Base-by-base conservation (phyloP, 345 rosid genomes). In the Theobroma cacao region DNA sequence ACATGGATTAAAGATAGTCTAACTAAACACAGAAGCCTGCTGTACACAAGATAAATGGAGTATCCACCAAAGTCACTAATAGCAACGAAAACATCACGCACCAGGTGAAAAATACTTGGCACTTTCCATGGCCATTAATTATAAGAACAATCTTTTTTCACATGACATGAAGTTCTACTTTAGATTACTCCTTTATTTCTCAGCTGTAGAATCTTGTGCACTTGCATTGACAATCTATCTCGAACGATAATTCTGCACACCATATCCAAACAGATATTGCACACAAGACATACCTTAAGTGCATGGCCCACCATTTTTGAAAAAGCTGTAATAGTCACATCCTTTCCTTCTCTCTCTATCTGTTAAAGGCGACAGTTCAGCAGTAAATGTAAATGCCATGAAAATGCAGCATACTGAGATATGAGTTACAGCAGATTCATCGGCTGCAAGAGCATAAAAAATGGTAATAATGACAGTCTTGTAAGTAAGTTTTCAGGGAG, bases 311-410 rank as follows among this genome's bases (percentile, higher is more conserved):
- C 96, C 92, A 90, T 88, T 79, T 86, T 90, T 24, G 94, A 90
- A 81, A 86, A 90, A 74, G 96, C 92, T 48, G 91, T 86, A 40
- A 92, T 88, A 12, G 94, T 92, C 78, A 89, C 91, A 83, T 92
- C 96, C 79, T 83, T 89, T 75, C 96, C 94, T 86, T 90, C 92
- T 86, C 84, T 85, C 84, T 89, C 93, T 78, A 90, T 86, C 95
- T 91, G 85, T 81, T 36, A 56, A 77, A 79, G 59, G 30, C 68
- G 58, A 78, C 18, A 66, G 65, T 72, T 34, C 18, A 45, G 76
- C 59, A 3, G 48, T 26, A n/a, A 61, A 75, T 59, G 20, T 62
- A 60, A 52, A 53, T 5, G 22, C 22, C 8, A 15, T 17, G 2
- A 13, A 36, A 36, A 76, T 62, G 17, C 45, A 75, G 34, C 38